Percentiles rank a stretch among this genome's conserved stretches.
These are phyloP conservation scores for Talaromyces sp. DNA, from an alignment of 2,329 filamentous ascomycete species.

Conservation along the genomic window DNA sequence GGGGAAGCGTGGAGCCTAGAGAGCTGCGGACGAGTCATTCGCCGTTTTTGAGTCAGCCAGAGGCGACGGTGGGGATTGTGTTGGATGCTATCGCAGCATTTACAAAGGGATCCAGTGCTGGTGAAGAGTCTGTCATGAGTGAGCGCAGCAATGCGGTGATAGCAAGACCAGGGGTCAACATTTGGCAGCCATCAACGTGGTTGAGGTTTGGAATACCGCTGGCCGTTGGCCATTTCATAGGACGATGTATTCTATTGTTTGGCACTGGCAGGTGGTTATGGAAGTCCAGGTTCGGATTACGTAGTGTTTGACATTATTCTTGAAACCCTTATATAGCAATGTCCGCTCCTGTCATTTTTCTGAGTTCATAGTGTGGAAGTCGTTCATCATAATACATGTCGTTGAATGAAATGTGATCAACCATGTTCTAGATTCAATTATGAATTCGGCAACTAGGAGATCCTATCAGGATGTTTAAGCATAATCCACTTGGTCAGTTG, in stretches of 20 bases:
- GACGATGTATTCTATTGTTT: conserved; percentile 23
- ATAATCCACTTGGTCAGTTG: neutral
- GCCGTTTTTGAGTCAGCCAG: conserved; percentile 49
- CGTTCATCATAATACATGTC: neutral
- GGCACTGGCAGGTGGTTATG: conserved; percentile 20
- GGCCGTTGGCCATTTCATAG: conserved; percentile 25
- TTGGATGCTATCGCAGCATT: conserved; percentile 36
- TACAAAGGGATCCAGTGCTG: conserved; percentile 18
- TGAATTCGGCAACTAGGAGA: neutral
- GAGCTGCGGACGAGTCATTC: conserved; percentile 50
- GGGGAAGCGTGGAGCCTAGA: conserved; percentile 35
- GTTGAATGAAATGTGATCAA: too few relatives aligned
- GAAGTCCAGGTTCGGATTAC: conserved; percentile 10
- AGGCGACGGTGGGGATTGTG: conserved; percentile 40
- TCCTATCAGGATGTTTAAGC: neutral
- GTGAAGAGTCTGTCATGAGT: neutral
- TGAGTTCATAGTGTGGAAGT: neutral
- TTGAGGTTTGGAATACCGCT: conserved; percentile 26
- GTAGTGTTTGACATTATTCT: neutral
- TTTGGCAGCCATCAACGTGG: conserved; percentile 22
- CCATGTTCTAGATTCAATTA: neutral
- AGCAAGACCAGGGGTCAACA: neutral
- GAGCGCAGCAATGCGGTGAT: neutral
- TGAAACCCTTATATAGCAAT: neutral
- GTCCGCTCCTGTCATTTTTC: neutral